Evolutionary conservation across 2,329 filamentous ascomycete genomes (phyloP).

Genomic region (Dactylellina sp.): DNA sequence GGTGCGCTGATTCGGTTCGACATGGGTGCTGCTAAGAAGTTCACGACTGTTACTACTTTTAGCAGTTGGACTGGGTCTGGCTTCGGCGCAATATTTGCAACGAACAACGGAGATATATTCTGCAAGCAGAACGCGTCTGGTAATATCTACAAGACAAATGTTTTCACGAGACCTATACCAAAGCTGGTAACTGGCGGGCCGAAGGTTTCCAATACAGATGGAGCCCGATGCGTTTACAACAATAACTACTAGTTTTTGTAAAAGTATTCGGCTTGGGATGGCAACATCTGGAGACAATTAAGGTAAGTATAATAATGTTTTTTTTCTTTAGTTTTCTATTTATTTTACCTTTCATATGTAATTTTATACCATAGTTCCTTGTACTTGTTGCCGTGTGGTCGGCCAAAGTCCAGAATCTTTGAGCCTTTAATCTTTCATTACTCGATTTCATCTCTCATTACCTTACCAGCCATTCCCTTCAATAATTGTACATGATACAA

Average conservation of each 20-base stretch:
- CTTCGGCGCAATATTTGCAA: conserved; percentile 4
- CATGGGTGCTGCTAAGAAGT: conserved; percentile 1
- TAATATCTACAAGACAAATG: conserved; percentile 16
- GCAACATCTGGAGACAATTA: no score
- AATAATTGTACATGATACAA: no score
- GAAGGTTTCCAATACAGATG: conserved; percentile 14
- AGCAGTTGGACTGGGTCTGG: background rate
- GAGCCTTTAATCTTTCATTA: no score
- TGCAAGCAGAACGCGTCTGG: conserved; percentile 23
- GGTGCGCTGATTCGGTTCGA: conserved; percentile 3
- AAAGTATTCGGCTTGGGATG: background rate
- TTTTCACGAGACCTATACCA: conserved; percentile 3
- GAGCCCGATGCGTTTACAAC: conserved; percentile 21
- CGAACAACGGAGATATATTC: conserved; percentile 19
- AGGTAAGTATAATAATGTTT: no score
- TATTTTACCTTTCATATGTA: no score
- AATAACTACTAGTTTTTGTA: conserved; percentile 2
- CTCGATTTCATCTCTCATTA: no score
- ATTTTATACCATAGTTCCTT: no score
- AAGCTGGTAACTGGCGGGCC: conserved; percentile 9
- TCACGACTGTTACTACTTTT: background rate
- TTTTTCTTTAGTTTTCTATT: no score
- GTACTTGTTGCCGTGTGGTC: no score
- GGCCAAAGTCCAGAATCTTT: no score
- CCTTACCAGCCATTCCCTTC: no score